Base-by-base conservation (phyloP, 345 rosid genomes). In the Noccaea bulbosa region DNA sequence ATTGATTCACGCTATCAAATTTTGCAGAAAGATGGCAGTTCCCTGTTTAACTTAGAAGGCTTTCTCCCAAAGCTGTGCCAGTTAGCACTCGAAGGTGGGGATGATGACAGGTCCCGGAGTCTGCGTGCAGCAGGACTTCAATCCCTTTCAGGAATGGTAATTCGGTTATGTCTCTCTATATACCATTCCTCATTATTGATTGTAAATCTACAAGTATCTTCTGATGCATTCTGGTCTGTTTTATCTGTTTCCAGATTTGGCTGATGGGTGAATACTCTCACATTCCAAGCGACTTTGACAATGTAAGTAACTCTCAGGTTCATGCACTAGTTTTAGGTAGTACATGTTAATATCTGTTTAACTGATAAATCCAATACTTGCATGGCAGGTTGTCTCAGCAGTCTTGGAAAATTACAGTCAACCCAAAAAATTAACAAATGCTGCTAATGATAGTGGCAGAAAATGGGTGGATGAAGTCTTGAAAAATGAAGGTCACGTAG, bases 81-180 rank as follows among this genome's bases (percentile, higher is more conserved):
- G 51, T 75, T 90, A 80, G 88, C 94, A 77, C 88, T 77, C 77
- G 98, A 87, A 84, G 82, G 66, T 62, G 98, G 94, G 71, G 86
- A 87, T 46, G 86, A 84, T 69, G 92, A 86, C 73, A 87, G 87
- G 78, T 79, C 81, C 16, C 77, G 67, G 41, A 79, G 53, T 61
- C 76, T 86, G 61, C 86, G 92, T 45, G 78, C 96, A 39, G 86
- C 97, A 20, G 92, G 87, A 57, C 80, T 95, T 72, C 98, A 87
- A 74, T 85, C 98, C 51, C 97, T 95, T 78, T 87, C 98, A 77
- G 82, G 97, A 48, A 81, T 92, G 98, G 99, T 95, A 88, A 7
- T 34, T 71, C 1, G n/a, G 43, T 51, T 71, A 44, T 22, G 37
- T 50, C 27, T 55, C 49, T 38, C 63, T 34, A 32, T 38, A 41